phyloP scores from a whole-genome alignment of 208 protist species.

The Eutreptiella sp. region DNA sequence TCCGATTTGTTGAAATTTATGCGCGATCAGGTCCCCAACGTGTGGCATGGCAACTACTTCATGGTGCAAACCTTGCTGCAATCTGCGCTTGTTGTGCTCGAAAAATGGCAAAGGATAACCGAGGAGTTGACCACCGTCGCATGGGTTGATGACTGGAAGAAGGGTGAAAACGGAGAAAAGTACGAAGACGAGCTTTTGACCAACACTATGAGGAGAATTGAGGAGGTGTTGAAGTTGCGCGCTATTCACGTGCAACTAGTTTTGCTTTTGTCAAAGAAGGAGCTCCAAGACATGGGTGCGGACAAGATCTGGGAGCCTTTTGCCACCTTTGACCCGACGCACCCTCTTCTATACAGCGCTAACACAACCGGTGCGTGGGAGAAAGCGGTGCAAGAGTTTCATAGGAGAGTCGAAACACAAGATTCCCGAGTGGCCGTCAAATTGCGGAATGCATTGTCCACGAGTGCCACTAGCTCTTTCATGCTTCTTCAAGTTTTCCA shows the following conservation, averaged over 20 bases:
- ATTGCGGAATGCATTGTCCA: conserved; percentile 63
- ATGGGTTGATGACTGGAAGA: conserved; percentile 56
- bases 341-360: too few species aligned
- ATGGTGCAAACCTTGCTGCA: conserved; percentile 49
- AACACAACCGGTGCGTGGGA: too few species aligned
- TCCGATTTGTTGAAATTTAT: conserved; percentile 41
- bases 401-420: conserved; percentile 66
- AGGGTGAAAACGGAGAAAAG: neutral
- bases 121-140: conserved; percentile 66
- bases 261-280: conserved; percentile 46
- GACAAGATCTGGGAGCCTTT: conserved; percentile 61
- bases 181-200: conserved; percentile 56
- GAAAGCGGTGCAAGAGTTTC: conserved; percentile 53
- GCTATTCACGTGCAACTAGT: conserved; percentile 60
- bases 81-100: conserved; percentile 55
- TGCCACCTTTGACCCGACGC: conserved; percentile 61
- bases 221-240: conserved; percentile 47
- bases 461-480: conserved; percentile 50
- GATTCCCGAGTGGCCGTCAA: conserved; percentile 66
- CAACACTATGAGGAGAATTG: conserved; percentile 50
- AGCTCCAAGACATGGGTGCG: conserved; percentile 40
- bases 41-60: too few species aligned
- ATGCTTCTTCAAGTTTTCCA: conserved; percentile 70
- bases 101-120: conserved; percentile 65
- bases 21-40: conserved; percentile 8